Conservation (phyloP, 208 protist genomes). For the Crithidia fasciculata region DNA sequence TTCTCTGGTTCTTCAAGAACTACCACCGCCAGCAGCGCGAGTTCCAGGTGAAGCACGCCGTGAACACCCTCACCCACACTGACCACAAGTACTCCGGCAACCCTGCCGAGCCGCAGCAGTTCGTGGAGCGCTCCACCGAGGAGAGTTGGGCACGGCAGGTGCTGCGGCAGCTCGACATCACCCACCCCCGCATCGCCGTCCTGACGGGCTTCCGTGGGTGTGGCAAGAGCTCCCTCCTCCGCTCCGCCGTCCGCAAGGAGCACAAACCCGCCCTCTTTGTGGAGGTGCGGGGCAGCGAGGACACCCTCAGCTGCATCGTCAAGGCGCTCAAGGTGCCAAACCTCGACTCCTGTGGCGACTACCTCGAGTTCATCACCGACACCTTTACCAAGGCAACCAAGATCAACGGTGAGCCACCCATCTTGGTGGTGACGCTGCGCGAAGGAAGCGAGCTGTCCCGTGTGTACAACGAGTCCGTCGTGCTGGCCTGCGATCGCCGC, state of each 20-base stretch:
- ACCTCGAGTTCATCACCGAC: conserved; percentile 80
- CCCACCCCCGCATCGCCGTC: conserved; percentile 68
- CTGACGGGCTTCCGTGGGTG: conserved; percentile 60
- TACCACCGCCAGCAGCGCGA: conserved; percentile 56
- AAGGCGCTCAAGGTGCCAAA: conserved; percentile 82
- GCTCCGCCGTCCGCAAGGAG: conserved; percentile 73
- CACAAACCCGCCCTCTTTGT: conserved; percentile 80
- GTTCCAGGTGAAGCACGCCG: conserved; percentile 73
- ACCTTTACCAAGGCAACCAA: conserved; percentile 65
- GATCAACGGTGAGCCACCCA: conserved; percentile 74
- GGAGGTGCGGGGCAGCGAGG: conserved; percentile 75
- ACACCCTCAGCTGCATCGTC: conserved; percentile 66
- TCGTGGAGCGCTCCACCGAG: conserved; percentile 66
- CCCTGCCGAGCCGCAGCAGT: conserved; percentile 22
- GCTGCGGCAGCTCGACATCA: conserved; percentile 67
- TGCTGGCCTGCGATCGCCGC: conserved; percentile 70
- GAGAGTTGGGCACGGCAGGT: conserved; percentile 78
- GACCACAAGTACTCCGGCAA: conserved; percentile 26
- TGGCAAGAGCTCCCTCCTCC: conserved; percentile 71
- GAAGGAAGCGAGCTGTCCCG: conserved; percentile 69
- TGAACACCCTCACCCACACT: conserved; percentile 63
- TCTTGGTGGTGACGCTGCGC: conserved; percentile 79
- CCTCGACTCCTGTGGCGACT: conserved; percentile 81
- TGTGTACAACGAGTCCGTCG: conserved; percentile 81
- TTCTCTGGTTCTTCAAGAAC: conserved; percentile 78